Conservation (phyloP, 345 rosid species). For the Noccaea bulbosa region DNA sequence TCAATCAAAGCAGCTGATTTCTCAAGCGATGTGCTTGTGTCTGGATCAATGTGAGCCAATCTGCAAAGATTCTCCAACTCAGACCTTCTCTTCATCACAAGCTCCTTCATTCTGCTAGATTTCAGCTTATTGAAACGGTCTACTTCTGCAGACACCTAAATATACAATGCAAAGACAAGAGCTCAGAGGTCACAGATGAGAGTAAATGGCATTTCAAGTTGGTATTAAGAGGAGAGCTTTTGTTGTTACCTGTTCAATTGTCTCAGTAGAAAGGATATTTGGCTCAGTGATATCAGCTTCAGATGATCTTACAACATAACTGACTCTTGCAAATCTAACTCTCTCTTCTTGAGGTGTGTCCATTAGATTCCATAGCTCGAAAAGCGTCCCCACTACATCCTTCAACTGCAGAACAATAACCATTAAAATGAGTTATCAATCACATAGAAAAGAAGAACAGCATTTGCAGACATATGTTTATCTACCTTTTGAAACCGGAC, state of each 20-base stretch:
- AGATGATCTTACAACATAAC: constrained; percentile 57
- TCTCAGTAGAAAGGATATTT: constrained; percentile 68
- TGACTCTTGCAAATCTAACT: constrained; percentile 59
- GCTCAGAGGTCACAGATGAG: constrained; percentile 23
- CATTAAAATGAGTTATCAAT: constrained; percentile 3
- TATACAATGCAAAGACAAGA: constrained; percentile 4
- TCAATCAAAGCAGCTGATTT: constrained; percentile 88
- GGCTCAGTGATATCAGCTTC: constrained; percentile 70
- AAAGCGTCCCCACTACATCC: constrained; percentile 57
- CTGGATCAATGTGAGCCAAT: constrained; percentile 80
- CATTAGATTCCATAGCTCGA: constrained; percentile 93
- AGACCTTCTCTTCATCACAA: constrained; percentile 79
- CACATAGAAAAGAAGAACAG: background rate
- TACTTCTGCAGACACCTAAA: constrained; percentile 87
- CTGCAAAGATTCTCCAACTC: constrained; percentile 78
- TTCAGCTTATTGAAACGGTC: constrained; percentile 75
- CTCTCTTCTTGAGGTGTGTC: constrained; percentile 77
- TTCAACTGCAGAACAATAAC: constrained; percentile 60
- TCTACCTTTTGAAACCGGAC: constrained; percentile 71
- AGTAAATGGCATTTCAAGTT: background rate
- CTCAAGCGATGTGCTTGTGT: constrained; percentile 79
- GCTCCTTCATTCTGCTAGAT: constrained; percentile 95
- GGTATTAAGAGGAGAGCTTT: background rate
- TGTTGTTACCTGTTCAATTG: constrained; percentile 69
- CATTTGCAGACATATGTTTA: constrained; percentile 11